Evolutionary conservation across 305 asterid genomes (phyloP), one percentile per base, ranked within the genome.

Genomic region (Fraxinus xanthoxyloides): DNA sequence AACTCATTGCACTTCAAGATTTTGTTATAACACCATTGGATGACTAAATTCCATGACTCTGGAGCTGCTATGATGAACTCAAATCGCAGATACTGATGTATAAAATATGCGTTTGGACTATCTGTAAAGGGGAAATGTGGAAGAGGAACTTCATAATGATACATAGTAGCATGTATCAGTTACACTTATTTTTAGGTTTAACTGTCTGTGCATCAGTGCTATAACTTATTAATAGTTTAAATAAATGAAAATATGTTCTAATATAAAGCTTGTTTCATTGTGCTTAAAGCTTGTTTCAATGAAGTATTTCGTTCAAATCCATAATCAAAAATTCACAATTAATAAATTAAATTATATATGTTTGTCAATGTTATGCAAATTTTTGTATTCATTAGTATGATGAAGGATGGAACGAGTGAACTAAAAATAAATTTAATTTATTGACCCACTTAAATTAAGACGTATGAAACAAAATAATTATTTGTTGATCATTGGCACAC

Each of bases 1-100:
- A 88, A 54, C 84, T 84, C 12, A 83, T 78, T 13, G 90, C 81
- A 34, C 32, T 92, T 80, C 95, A 94, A 82, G 92, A 93, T 84
- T 89, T 81, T 72, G 87, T 72, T 12, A 77, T 86, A 56, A 46
- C 80, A 24, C 82, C 87, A 15, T 75, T 74, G 72, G 85, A 83
- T 35, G 79, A 85, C 70, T 79, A 75, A 83, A 36, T 78, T 35
- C 10, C 19, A 1, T 72, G 54, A 76, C 17, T 34, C 73, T 24
- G 73, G 76, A 65, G 34, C 38, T 28, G 15, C 17, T 77, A 56
- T 77, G 74, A 63, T 30, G 36, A 51, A 77, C 82, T 67, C 76
- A 78, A 81, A 72, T 32, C 69, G 28, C 77, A 76, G 48, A 21
- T 34, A 72, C 72, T 26, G 72, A 79, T 36, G 30, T 72, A 4